phyloP scores from a whole-genome alignment of 805 yeast genomes.

The Candida coquimbonensis region DNA sequence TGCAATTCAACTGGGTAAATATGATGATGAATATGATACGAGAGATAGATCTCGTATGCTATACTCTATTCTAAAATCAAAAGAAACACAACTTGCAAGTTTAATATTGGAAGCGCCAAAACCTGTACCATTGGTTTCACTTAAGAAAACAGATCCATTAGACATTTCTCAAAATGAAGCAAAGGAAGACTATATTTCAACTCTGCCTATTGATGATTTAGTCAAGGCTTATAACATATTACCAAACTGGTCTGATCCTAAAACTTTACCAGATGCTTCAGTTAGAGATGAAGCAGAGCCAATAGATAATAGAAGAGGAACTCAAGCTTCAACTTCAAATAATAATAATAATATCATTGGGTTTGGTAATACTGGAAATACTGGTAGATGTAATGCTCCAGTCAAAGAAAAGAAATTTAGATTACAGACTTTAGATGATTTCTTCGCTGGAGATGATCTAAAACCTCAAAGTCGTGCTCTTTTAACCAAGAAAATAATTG shows the following conservation, averaged over 20 bases:
- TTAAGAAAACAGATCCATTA: constrained; percentile 16
- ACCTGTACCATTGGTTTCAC: constrained; percentile 42
- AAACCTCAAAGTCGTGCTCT: constrained; percentile 5
- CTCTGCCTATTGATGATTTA: constrained; percentile 20
- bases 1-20: constrained; percentile 56
- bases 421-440: constrained; percentile 81
- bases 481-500: constrained; percentile 14
- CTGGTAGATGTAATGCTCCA: constrained; percentile 1
- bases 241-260: constrained; percentile 40
- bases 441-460: constrained; percentile 46
- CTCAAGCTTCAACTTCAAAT: background rate
- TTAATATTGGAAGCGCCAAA: constrained; percentile 73
- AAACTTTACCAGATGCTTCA: constrained; percentile 25
- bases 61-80: constrained; percentile 47
- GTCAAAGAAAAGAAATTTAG: constrained; percentile 37
- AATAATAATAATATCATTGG: background rate
- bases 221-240: constrained; percentile 22
- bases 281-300: constrained; percentile 32
- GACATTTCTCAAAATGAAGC: constrained; percentile 7
- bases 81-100: constrained; percentile 54
- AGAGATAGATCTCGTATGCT: constrained; percentile 82
- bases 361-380: background rate
- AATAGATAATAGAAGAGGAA: constrained; percentile 31
- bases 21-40: constrained; percentile 68
- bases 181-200: constrained; percentile 13